Conservation (phyloP, 768 basidiomycete genomes). For the Hypholoma fasciculare region DNA sequence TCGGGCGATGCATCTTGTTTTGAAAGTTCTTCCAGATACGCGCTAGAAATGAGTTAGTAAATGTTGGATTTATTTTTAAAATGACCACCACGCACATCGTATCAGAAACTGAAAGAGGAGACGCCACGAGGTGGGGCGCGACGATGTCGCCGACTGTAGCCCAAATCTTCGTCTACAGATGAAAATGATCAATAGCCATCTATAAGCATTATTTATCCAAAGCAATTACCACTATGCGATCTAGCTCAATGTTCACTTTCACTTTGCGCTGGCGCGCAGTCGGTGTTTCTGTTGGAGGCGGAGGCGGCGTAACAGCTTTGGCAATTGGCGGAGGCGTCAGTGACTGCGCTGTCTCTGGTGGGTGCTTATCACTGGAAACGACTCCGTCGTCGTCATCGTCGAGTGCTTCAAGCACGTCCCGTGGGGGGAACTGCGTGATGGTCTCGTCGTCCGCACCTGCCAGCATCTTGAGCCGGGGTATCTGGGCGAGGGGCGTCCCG, state of each 20-base stretch:
- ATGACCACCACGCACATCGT: conserved; percentile 16
- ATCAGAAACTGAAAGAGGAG: conserved; percentile 27
- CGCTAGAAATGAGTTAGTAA: conserved; percentile 31
- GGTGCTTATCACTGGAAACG: not conserved
- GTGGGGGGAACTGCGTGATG: conserved; percentile 9
- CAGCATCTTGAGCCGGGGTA: conserved; percentile 14
- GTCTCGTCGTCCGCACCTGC: conserved; percentile 15
- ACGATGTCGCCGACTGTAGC: conserved; percentile 62
- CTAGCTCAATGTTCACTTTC: conserved; percentile 61
- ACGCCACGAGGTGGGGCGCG: conserved; percentile 38
- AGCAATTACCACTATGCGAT: conserved; percentile 58
- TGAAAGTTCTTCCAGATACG: conserved; percentile 58
- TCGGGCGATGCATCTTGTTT: conserved; percentile 47
- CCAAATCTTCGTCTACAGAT: conserved; percentile 69
- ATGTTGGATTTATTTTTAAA: not conserved
- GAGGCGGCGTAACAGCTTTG: not conserved
- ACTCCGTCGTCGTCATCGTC: not conserved
- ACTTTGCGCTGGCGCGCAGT: conserved; percentile 32
- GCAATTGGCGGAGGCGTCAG: not conserved
- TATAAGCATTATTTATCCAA: not conserved
- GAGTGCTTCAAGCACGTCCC: not conserved
- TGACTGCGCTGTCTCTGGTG: not conserved
- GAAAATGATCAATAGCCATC: not conserved
- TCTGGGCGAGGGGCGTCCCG: conserved; percentile 24
- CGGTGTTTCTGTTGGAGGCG: conserved; percentile 18